Percentiles rank a stretch among this genome's conserved stretches.
phyloP scores from a whole-genome alignment of 208 protist genomes.

The Trichomonas vaginalis region DNA sequence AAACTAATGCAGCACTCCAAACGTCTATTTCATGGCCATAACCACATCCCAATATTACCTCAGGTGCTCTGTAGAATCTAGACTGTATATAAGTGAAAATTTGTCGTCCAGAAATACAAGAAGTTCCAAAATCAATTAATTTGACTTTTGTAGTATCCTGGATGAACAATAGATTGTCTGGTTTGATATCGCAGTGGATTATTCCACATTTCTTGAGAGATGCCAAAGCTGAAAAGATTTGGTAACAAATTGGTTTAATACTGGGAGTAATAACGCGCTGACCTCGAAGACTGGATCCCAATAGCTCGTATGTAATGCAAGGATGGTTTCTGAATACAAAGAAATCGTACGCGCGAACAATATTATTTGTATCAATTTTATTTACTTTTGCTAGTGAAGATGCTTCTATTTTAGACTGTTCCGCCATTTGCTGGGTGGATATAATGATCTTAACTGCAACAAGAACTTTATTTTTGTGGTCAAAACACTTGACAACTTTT shows the following conservation, averaged over 20 bases:
- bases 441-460: slow-evolving; percentile 53
- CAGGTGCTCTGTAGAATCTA: slow-evolving; percentile 67
- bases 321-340: slow-evolving; percentile 34
- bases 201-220: slow-evolving; percentile 21
- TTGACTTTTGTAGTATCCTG: slow-evolving; percentile 26
- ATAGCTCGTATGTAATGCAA: slow-evolving; percentile 40
- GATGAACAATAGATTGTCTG: slow-evolving; percentile 42
- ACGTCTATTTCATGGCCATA: slow-evolving; percentile 45
- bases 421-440: slow-evolving; percentile 35
- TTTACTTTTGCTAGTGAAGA: neutral
- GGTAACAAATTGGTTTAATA: slow-evolving; percentile 23
- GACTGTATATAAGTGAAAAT: slow-evolving; percentile 73
- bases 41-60: slow-evolving; percentile 50
- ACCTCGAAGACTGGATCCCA: slow-evolving; percentile 35
- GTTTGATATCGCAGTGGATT: slow-evolving; percentile 45
- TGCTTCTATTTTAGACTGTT: neutral
- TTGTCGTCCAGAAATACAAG: slow-evolving; percentile 49
- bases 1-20: slow-evolving; percentile 88
- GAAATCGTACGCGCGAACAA: slow-evolving; percentile 15
- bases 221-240: slow-evolving; percentile 29
- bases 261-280: neutral
- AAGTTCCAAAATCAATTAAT: slow-evolving; percentile 46
- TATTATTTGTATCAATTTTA: neutral
- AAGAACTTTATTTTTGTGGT: slow-evolving; percentile 49
- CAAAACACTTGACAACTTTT: slow-evolving; percentile 59